These are phyloP conservation scores for Stemphylium beticola DNA, from an alignment of 2,329 filamentous ascomycete species.

Conservation along the genomic window DNA sequence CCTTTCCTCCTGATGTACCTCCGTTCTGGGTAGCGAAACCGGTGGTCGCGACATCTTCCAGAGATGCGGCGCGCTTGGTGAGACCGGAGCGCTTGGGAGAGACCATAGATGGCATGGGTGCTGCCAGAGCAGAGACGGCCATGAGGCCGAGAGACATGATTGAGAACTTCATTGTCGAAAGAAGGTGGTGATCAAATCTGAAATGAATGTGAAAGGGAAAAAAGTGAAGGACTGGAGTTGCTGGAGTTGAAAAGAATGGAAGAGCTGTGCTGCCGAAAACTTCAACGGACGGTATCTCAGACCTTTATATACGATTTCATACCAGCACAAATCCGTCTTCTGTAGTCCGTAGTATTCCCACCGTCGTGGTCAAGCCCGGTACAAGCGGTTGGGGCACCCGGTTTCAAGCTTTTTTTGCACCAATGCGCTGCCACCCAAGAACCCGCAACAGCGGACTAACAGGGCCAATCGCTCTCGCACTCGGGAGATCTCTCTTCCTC, in stretches of 20 bases:
- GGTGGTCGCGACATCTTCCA: conserved; percentile 35
- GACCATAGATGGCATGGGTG: conserved; percentile 34
- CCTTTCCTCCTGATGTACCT: conserved; percentile 49
- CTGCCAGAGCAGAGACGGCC: conserved; percentile 42
- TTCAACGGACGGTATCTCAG: conserved; percentile 1
- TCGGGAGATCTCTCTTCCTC: background rate
- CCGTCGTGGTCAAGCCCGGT: conserved; percentile 9
- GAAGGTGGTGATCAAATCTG: conserved; percentile 13
- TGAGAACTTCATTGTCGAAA: conserved; percentile 38
- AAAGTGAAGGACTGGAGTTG: conserved; percentile 22
- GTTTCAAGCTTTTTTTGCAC: conserved; percentile 17
- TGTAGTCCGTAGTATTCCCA: conserved; percentile 1
- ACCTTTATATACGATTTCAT: conserved; percentile 17
- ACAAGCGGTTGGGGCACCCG: conserved; percentile 8
- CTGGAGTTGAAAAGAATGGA: conserved; percentile 22
- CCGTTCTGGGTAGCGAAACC: conserved; percentile 46
- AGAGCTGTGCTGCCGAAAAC: conserved; percentile 22
- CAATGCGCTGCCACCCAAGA: conserved; percentile 8
- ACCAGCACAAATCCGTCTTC: background rate
- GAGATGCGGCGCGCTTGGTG: conserved; percentile 36
- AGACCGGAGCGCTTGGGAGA: conserved; percentile 26
- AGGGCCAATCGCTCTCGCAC: conserved; percentile 9
- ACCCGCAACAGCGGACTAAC: conserved; percentile 3
- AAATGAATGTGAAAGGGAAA: conserved; percentile 18
- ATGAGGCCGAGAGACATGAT: conserved; percentile 39